These are phyloP conservation scores for Echium plantagineum DNA, from an alignment of 257 asterid species.

Conservation along the genomic window DNA sequence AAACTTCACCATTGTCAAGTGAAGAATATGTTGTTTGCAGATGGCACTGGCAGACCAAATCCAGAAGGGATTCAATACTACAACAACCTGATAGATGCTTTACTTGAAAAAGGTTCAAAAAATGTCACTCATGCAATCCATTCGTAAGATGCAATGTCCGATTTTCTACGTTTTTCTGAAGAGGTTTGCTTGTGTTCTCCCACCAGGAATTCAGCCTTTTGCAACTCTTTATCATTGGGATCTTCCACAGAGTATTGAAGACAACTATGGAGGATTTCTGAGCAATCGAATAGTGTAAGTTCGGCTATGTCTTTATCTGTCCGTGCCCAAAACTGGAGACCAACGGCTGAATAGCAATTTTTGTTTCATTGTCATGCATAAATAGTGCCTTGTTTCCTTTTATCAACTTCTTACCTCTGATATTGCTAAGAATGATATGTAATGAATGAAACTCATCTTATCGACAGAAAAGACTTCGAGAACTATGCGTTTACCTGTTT, in stretches of 20 bases:
- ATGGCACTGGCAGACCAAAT: conserved; percentile 74
- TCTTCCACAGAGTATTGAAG: conserved; percentile 68
- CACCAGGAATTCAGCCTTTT: conserved; percentile 60
- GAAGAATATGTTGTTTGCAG: conserved; percentile 20
- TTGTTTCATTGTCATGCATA: neutral
- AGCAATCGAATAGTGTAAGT: conserved; percentile 52
- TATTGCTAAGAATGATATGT: neutral
- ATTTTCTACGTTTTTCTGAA: neutral
- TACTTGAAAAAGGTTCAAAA: conserved; percentile 47
- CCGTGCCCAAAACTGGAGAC: neutral
- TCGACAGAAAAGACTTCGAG: conserved; percentile 58
- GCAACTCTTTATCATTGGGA: conserved; percentile 88
- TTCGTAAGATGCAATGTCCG: neutral
- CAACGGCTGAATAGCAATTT: neutral
- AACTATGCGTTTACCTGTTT: conserved; percentile 62
- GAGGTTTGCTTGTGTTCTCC: conserved; percentile 3
- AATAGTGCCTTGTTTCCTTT: too few relatives aligned
- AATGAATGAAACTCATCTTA: neutral
- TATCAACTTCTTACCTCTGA: too few relatives aligned
- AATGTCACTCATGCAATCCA: neutral
- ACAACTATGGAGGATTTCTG: conserved; percentile 54
- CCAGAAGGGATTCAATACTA: conserved; percentile 64
- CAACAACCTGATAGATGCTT: conserved; percentile 61
- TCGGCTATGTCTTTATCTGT: neutral
- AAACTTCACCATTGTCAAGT: neutral